These are phyloP conservation scores for Ustilago sp. DNA, from an alignment of 1,284 basidiomycete species.

Conservation along the genomic window DNA sequence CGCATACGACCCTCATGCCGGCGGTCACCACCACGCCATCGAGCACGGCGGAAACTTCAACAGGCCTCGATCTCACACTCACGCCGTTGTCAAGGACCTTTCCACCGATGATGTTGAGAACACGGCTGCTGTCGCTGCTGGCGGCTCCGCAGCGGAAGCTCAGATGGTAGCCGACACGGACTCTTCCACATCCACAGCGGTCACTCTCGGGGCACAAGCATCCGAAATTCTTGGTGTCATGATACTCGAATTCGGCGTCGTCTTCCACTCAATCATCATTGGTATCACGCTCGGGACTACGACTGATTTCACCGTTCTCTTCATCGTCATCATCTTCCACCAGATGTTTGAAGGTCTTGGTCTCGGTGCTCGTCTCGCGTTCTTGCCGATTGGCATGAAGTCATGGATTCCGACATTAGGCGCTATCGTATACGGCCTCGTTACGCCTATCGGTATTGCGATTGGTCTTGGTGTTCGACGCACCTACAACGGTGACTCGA, in stretches of 20 bases:
- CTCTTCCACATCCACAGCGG: not conserved
- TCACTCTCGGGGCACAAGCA: conserved; percentile 50
- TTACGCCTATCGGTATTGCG: conserved; percentile 68
- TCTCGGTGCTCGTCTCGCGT: conserved; percentile 65
- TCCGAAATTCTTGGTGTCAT: conserved; percentile 87
- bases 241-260: conserved; percentile 90
- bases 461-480: conserved; percentile 66
- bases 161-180: conserved; percentile 28
- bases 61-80: conserved; percentile 3
- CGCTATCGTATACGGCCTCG: conserved; percentile 58
- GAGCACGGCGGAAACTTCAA: conserved; percentile 47
- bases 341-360: conserved; percentile 69
- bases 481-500: conserved; percentile 65
- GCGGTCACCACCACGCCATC: conserved; percentile 64
- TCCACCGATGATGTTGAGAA: conserved; percentile 22
- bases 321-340: conserved; percentile 84
- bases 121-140: conserved; percentile 4
- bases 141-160: conserved; percentile 21
- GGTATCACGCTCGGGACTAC: conserved; percentile 92
- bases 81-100: conserved; percentile 11
- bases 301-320: conserved; percentile 81
- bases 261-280: conserved; percentile 86
- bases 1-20: conserved; percentile 65
- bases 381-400: conserved; percentile 47
- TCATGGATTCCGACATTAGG: conserved; percentile 49